phyloP scores from a whole-genome alignment of 352 stramenopile genomes.

The Elongisporangium senticosum region DNA sequence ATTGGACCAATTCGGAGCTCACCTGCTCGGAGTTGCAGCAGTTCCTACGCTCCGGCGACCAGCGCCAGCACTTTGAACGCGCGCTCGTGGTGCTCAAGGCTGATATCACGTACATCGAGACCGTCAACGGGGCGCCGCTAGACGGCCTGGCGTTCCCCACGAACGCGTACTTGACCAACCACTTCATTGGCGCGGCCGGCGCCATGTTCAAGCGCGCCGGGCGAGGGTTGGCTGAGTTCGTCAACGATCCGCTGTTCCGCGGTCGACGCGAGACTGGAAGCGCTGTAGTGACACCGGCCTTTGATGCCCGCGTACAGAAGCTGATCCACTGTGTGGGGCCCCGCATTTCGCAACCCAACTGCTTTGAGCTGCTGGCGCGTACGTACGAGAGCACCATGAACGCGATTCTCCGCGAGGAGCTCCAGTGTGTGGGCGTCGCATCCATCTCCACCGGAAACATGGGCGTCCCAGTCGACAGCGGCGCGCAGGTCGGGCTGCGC shows the following conservation, averaged over 20 bases:
- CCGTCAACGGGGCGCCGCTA: conserved; percentile 20
- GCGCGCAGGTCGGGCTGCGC: conserved; percentile 36
- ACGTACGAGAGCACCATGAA: conserved; percentile 40
- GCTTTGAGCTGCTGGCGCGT: conserved; percentile 28
- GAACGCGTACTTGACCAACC: conserved; percentile 29
- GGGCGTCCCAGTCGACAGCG: conserved; percentile 25
- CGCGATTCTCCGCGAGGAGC: conserved; percentile 28
- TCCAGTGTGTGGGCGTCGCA: conserved; percentile 44
- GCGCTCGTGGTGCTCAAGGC: conserved; percentile 23
- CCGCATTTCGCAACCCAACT: conserved; percentile 20
- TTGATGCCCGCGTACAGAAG: conserved; percentile 32
- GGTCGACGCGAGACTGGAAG: conserved; percentile 22
- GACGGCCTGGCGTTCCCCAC: conserved; percentile 51
- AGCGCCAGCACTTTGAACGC: conserved; percentile 18
- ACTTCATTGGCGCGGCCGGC: conserved; percentile 31
- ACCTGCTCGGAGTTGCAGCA: conserved; percentile 29
- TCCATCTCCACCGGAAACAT: conserved; percentile 71
- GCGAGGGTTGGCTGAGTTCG: conserved; percentile 15
- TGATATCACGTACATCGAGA: conserved; percentile 26
- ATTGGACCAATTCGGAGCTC: conserved; percentile 15
- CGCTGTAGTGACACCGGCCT: conserved; percentile 40
- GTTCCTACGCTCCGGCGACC: conserved; percentile 27
- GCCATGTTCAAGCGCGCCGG: conserved; percentile 45
- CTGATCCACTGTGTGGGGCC: conserved; percentile 59
- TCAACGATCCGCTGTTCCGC: conserved; percentile 29